Base-by-base conservation (phyloP, 805 yeast species). In the Lipomyces mesembrius region DNA sequence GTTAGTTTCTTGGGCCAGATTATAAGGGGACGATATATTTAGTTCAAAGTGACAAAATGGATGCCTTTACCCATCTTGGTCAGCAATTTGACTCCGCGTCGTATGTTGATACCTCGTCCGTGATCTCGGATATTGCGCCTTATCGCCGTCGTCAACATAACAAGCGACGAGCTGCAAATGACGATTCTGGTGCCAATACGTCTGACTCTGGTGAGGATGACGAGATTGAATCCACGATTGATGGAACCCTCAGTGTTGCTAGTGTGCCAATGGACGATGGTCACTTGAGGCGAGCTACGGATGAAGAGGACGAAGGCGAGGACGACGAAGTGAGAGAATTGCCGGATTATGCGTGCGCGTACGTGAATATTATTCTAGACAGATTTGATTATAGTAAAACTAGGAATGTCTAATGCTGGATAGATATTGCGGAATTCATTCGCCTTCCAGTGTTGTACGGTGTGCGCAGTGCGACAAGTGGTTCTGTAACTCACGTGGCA, bases 401-500 rank as follows among this genome's bases (percentile, higher is more conserved):
- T 17, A 43, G 49, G 8, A 2, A n/a, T 43, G 6, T 17, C 49
- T 43, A 43, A 43, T 43, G 25, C 49, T 17, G 11, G 22, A 43
- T 69, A 74, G 76, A 2, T 92, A 92, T 77, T 92, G 98, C 79
- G 95, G 92, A 1, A 81, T 91, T 34, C 86, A 86, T 67, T 77
- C 85, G 9, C 83, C 91, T 0, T 76, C 84, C 5, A 83, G 88
- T 59, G 89, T 92, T 14, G 89, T 90, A 54, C 87, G 88, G 71
- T 93, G 98, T 79, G 84, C 85, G 66, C 81, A 83, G 5, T 93
- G 97, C 77, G 78, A 85, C 72, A 88, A 87, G 75, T 93, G 97
- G 97, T 93, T 93, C 76, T 93, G 98, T 80, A 93, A 93, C 75
- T 84, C 90, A 14, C 85, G 86, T 64, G 82, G 84, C 25, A 81